These are phyloP conservation scores for Centella asiatica DNA, from an alignment of 129 eudicot species.

Conservation along the genomic window DNA sequence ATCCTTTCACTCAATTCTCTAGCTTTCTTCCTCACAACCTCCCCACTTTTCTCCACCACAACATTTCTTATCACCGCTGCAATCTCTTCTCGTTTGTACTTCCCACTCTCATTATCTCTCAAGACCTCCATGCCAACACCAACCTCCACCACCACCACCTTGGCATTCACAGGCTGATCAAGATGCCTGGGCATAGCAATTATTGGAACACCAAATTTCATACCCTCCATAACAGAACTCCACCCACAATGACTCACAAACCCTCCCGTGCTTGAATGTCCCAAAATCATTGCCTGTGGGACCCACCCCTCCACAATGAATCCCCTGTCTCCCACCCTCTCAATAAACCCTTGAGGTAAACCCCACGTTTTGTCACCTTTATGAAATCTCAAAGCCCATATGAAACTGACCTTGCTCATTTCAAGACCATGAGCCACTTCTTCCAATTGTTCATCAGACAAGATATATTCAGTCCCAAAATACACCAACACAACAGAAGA, in stretches of 20 bases:
- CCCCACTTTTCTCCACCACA: neutral
- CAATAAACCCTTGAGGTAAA: neutral
- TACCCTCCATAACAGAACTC: neutral
- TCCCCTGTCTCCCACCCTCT: neutral
- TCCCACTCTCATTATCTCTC: neutral
- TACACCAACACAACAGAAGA: neutral
- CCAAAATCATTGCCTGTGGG: neutral
- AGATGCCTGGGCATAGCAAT: neutral
- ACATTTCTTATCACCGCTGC: neutral
- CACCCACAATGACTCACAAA: conserved; percentile 7
- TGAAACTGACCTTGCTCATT: neutral
- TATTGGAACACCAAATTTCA: conserved; percentile 4
- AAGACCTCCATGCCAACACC: neutral
- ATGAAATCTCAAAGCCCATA: neutral
- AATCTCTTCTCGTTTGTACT: neutral
- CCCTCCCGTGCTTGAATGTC: conserved; percentile 3
- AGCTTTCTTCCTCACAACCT: neutral
- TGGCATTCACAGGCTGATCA: conserved; percentile 1
- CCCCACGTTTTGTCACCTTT: neutral
- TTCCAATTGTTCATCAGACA: neutral
- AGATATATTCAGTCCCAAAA: conserved; percentile 1
- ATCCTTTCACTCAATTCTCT: neutral
- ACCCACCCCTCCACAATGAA: conserved; percentile 5
- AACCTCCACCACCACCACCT: neutral
- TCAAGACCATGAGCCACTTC: conserved; percentile 2